phyloP scores from a whole-genome alignment of 768 basidiomycete genomes.

The Ramaria sp. region DNA sequence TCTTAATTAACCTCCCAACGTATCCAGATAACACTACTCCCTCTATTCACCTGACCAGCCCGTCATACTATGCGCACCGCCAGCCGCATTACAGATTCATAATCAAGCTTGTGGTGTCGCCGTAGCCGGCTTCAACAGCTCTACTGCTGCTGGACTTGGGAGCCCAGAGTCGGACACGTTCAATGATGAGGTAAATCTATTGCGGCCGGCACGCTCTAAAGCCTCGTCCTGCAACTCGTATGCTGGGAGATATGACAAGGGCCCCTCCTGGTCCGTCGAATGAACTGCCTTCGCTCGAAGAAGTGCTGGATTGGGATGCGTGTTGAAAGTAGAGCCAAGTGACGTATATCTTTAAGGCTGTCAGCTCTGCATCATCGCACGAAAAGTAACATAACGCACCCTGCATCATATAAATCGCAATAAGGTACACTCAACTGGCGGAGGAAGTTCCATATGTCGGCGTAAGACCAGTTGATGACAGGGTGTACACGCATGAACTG shows the following conservation, averaged over 20 bases:
- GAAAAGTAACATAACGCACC: constrained; percentile 37
- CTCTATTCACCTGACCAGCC: too few species aligned
- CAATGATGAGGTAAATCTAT: not conserved
- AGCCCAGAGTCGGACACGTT: not conserved
- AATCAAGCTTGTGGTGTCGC: not conserved
- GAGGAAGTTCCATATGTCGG: constrained; percentile 84
- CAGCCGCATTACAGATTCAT: not conserved
- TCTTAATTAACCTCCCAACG: too few species aligned
- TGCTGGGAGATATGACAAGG: constrained; percentile 53
- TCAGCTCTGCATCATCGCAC: not conserved
- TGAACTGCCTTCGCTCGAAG: constrained; percentile 10
- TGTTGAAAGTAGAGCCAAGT: constrained; percentile 91
- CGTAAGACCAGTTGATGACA: constrained; percentile 91
- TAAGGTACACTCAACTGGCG: constrained; percentile 68
- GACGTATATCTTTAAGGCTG: constrained; percentile 74
- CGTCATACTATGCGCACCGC: too few species aligned
- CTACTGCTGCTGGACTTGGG: not conserved
- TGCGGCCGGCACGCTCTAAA: constrained; percentile 61
- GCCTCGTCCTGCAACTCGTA: constrained; percentile 68
- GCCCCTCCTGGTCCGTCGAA: too few species aligned
- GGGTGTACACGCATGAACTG: constrained; percentile 85
- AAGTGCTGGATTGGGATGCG: constrained; percentile 85
- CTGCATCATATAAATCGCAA: constrained; percentile 83
- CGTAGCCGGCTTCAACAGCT: not conserved
- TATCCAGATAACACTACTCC: too few species aligned